A percentile compares a stretch with the other conserved stretches of the same genome.
Evolutionary conservation across 208 protist genomes (phyloP).

Genomic region (Trichomonas tenax): DNA sequence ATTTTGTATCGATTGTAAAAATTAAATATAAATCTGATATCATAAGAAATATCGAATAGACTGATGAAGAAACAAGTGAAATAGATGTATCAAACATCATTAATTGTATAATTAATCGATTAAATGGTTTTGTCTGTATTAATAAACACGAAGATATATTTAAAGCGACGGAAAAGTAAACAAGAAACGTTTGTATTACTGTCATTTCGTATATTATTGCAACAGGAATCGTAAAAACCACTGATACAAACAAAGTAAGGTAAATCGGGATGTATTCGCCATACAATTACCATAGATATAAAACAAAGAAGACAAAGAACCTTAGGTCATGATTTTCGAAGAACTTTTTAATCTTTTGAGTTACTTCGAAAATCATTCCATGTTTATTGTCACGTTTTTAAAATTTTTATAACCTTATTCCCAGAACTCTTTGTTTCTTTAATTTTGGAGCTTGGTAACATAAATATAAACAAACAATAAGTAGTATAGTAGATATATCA

Average conservation of each 20-base stretch:
- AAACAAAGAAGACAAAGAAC: background rate
- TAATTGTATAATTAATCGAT: background rate
- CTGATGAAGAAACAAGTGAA: background rate
- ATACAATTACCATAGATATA: background rate
- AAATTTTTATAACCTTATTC: too few relatives aligned
- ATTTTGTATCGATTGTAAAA: background rate
- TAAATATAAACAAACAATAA: too few relatives aligned
- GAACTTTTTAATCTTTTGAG: too few relatives aligned
- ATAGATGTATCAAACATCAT: background rate
- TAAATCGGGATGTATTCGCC: background rate
- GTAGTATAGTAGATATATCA: too few relatives aligned
- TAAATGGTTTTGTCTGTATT: background rate
- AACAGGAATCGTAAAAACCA: background rate
- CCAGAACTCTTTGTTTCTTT: too few relatives aligned
- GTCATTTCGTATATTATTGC: background rate
- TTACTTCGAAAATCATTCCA: too few relatives aligned
- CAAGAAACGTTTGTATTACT: background rate
- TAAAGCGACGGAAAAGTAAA: background rate
- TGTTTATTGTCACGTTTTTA: too few relatives aligned
- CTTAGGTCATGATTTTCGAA: background rate
- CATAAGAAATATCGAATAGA: background rate
- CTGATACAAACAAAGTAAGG: background rate
- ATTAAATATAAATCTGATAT: background rate
- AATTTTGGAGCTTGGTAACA: too few relatives aligned
- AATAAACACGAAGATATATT: background rate